Evolutionary conservation across 306 rosid genomes (phyloP).

Genomic region (Canavalia ensiformis): DNA sequence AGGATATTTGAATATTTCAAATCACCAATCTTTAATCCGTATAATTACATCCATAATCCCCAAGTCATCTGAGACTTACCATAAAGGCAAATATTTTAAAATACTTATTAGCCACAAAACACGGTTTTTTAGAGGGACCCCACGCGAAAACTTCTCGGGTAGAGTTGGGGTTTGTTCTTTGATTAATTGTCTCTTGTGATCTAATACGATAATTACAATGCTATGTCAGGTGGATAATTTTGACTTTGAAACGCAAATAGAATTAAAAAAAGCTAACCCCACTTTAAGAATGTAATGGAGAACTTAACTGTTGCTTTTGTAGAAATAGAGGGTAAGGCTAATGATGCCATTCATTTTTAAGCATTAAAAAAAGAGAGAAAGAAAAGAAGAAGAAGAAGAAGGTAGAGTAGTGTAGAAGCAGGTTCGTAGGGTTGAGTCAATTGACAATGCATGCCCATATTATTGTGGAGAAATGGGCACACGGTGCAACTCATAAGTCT

Average conservation of each 20-base stretch:
- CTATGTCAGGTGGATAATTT: slow-evolving; percentile 60
- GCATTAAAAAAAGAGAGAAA: neutral
- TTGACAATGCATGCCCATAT: slow-evolving; percentile 54
- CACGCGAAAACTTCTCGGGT: slow-evolving; percentile 1
- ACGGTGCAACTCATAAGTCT: slow-evolving; percentile 56
- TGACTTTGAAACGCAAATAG: slow-evolving; percentile 52
- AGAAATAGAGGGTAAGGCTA: slow-evolving; percentile 20
- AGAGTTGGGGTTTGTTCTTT: slow-evolving; percentile 1
- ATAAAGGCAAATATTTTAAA: neutral
- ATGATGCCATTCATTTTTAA: slow-evolving; percentile 35
- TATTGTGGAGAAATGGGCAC: slow-evolving; percentile 58
- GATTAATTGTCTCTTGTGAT: slow-evolving; percentile 8
- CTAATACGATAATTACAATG: slow-evolving; percentile 53
- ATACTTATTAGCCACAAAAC: slow-evolving; percentile 11
- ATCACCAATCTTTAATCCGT: neutral
- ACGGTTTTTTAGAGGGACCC: slow-evolving; percentile 8
- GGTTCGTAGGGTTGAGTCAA: slow-evolving; percentile 44
- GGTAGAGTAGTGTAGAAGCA: slow-evolving; percentile 53
- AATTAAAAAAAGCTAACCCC: slow-evolving; percentile 33
- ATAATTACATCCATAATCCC: neutral
- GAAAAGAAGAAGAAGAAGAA: neutral
- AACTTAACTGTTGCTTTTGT: slow-evolving; percentile 43
- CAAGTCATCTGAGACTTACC: neutral
- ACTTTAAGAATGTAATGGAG: slow-evolving; percentile 47
- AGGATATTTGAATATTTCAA: neutral